A percentile compares a stretch with the other conserved stretches of the same genome.
phyloP scores from a whole-genome alignment of 23 red algal genomes.

The Gracilaria domingensis region DNA sequence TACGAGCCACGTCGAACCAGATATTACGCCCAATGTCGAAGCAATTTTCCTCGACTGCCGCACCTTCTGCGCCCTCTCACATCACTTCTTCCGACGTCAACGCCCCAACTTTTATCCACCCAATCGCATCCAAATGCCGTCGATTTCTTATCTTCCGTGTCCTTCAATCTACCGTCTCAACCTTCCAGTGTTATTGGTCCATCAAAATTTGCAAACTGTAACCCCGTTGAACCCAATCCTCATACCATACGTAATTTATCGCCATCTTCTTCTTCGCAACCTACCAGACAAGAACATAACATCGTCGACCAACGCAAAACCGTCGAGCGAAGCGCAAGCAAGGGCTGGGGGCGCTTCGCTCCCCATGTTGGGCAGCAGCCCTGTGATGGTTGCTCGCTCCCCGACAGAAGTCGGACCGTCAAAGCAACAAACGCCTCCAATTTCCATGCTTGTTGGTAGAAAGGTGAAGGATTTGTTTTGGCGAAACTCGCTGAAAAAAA shows the following conservation, averaged over 20 bases:
- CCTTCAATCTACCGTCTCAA: background rate
- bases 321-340: conserved; percentile 9
- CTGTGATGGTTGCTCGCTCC: conserved; percentile 18
- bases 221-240: background rate
- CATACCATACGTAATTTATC: background rate
- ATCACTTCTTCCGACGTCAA: background rate
- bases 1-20: background rate
- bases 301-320: background rate
- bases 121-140: background rate
- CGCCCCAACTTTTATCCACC: background rate
- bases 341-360: background rate
- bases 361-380: conserved; percentile 40
- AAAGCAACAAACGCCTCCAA: background rate
- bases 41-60: background rate
- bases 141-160: background rate
- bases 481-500: background rate
- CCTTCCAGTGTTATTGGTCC: background rate
- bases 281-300: background rate
- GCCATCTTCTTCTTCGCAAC: background rate
- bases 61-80: background rate
- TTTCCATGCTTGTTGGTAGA: conserved; percentile 30
- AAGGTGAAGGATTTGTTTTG: conserved; percentile 28
- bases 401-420: background rate
- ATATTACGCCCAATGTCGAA: background rate
- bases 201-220: background rate